These are phyloP conservation scores for Fusarium euwallaceae DNA, from an alignment of 2,329 filamentous ascomycete species.

Conservation along the genomic window DNA sequence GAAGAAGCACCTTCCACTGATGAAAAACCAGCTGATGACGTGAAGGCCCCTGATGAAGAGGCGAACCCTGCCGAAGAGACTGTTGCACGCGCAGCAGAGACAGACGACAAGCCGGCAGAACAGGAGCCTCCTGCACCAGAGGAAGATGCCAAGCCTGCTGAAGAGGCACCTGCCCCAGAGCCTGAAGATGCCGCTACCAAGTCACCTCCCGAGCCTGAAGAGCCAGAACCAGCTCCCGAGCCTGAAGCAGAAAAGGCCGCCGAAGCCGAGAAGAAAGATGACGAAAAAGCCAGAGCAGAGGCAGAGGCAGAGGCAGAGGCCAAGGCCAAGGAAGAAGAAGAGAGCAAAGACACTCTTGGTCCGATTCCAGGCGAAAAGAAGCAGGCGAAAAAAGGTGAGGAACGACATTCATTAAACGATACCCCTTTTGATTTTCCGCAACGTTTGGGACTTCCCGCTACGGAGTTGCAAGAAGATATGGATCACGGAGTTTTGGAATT, in stretches of 20 bases:
- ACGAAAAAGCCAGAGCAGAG: slow-evolving; percentile 22
- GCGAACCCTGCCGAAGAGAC: slow-evolving; percentile 33
- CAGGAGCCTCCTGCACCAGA: slow-evolving; percentile 30
- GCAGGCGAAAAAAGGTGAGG: slow-evolving; percentile 60
- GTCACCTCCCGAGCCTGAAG: slow-evolving; percentile 33
- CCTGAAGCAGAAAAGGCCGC: slow-evolving; percentile 33
- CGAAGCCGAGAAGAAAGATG: slow-evolving; percentile 33
- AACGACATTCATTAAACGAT: slow-evolving; percentile 54
- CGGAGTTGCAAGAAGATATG: slow-evolving; percentile 43
- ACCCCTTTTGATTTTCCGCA: slow-evolving; percentile 53
- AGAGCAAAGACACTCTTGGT: slow-evolving; percentile 57
- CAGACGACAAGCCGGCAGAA: slow-evolving; percentile 21
- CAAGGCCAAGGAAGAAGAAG: slow-evolving; percentile 48
- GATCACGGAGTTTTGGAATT: slow-evolving; percentile 47
- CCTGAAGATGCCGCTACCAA: slow-evolving; percentile 35
- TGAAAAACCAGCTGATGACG: slow-evolving; percentile 41
- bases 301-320: slow-evolving; percentile 21
- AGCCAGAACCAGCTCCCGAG: slow-evolving; percentile 31
- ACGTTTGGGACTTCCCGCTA: slow-evolving; percentile 47
- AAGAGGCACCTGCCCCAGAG: slow-evolving; percentile 5
- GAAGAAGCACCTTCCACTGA: slow-evolving; percentile 39
- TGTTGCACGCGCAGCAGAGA: slow-evolving; percentile 6
- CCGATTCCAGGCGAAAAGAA: slow-evolving; percentile 55
- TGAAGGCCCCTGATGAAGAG: slow-evolving; percentile 28
- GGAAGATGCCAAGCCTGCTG: slow-evolving; percentile 25